Percentiles rank a stretch among this genome's conserved stretches.
phyloP scores from a whole-genome alignment of 1,139 yeast species.

The Oligophagozyma castellii region DNA sequence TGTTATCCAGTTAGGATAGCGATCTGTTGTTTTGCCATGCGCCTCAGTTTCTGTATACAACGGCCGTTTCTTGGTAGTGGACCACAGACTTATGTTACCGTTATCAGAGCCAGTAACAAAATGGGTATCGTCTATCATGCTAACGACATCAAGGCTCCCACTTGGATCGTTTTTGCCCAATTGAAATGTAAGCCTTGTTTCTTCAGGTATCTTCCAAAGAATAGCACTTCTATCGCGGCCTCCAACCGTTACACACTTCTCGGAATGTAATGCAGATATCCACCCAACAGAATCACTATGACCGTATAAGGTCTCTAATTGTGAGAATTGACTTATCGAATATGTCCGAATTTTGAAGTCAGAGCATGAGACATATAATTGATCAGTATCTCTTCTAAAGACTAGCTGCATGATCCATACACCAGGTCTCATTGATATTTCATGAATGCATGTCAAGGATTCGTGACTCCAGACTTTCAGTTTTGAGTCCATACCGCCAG shows the following conservation, averaged over 20 bases:
- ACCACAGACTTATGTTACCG: conserved; percentile 81
- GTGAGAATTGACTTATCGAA: conserved; percentile 74
- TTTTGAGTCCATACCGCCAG: conserved; percentile 78
- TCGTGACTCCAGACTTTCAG: conserved; percentile 80
- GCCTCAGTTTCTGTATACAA: conserved; percentile 51
- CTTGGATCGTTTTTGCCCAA: conserved; percentile 44
- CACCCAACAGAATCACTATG: conserved; percentile 86
- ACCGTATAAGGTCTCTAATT: conserved; percentile 82
- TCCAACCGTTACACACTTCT: conserved; percentile 92
- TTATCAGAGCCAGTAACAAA: conserved; percentile 93
- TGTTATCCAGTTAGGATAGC: conserved; percentile 78
- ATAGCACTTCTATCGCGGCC: conserved; percentile 89
- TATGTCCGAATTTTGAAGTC: conserved; percentile 84
- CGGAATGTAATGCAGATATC: conserved; percentile 66
- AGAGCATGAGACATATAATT: conserved; percentile 83
- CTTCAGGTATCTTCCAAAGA: conserved; percentile 95
- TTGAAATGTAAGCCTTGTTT: conserved; percentile 81
- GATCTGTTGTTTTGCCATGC: conserved; percentile 51
- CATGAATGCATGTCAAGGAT: conserved; percentile 58
- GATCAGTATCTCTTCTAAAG: conserved; percentile 72
- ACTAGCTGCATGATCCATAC: conserved; percentile 58
- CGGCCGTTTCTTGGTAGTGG: conserved; percentile 82
- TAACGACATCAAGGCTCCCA: conserved; percentile 82
- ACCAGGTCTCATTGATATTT: conserved; percentile 61
- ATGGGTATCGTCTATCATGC: conserved; percentile 85